Conservation (phyloP, 1,284 basidiomycete genomes). For the Microbotryum scabiosae region DNA sequence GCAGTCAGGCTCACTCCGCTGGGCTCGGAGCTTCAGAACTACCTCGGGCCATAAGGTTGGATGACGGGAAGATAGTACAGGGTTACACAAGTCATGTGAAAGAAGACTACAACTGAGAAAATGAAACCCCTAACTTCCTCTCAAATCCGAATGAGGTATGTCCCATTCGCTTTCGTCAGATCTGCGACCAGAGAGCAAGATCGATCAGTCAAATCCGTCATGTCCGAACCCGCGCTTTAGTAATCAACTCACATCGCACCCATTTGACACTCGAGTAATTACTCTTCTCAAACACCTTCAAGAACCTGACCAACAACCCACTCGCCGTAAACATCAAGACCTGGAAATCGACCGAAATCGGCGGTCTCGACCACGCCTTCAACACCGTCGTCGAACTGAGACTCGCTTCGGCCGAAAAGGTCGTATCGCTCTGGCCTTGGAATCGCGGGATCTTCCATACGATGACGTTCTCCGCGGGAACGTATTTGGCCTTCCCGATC, state of each 20-base stretch:
- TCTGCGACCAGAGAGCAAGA: conserved; percentile 36
- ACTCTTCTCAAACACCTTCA: conserved; percentile 96
- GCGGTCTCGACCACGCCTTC: conserved; percentile 93
- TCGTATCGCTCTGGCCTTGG: conserved; percentile 85
- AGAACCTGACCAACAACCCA: conserved; percentile 87
- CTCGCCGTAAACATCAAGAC: conserved; percentile 98
- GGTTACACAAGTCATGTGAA: too few relatives aligned
- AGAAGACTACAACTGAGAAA: too few relatives aligned
- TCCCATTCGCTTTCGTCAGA: conserved; percentile 75
- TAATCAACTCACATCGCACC: conserved; percentile 26
- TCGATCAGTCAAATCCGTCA: background rate
- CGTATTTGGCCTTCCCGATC: conserved; percentile 93
- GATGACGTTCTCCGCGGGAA: conserved; percentile 86
- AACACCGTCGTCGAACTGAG: conserved; percentile 77
- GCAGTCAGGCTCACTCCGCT: too few relatives aligned
- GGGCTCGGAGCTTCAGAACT: too few relatives aligned
- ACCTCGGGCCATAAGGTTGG: too few relatives aligned
- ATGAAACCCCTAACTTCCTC: background rate
- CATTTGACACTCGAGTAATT: conserved; percentile 59
- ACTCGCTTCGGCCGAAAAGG: conserved; percentile 71
- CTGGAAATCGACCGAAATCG: conserved; percentile 95
- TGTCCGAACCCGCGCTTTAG: conserved; percentile 9
- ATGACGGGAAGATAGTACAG: too few relatives aligned
- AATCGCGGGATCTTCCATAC: conserved; percentile 93
- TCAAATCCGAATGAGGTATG: conserved; percentile 69